These are phyloP conservation scores for Flaveria ramosissima DNA, from an alignment of 129 eudicot genomes.

Conservation along the genomic window DNA sequence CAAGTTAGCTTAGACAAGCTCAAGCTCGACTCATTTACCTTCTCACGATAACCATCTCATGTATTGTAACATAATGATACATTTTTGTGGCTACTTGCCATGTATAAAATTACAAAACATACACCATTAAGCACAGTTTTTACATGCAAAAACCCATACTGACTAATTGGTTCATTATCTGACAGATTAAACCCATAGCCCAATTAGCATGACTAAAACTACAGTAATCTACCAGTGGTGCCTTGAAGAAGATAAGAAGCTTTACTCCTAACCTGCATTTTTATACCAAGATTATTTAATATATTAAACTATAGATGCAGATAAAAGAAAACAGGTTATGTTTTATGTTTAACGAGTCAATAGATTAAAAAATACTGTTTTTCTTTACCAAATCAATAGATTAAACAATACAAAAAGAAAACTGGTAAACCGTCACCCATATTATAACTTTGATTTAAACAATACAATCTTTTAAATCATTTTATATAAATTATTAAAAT, in stretches of 20 bases:
- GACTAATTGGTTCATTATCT: background rate
- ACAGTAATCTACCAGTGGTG: slow-evolving; percentile 35
- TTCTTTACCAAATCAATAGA: background rate
- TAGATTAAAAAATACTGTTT: background rate
- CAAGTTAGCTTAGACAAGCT: too few relatives aligned
- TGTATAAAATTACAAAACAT: slow-evolving; percentile 1
- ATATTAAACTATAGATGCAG: background rate
- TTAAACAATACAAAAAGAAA: slow-evolving; percentile 26
- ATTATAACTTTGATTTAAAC: background rate
- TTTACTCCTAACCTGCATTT: slow-evolving; percentile 76
- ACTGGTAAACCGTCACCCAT: background rate
- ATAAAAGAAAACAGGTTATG: background rate
- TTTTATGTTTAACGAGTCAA: background rate
- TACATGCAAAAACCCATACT: slow-evolving; percentile 11
- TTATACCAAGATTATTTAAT: background rate
- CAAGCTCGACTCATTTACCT: too few relatives aligned
- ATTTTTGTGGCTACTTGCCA: background rate
- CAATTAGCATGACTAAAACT: slow-evolving; percentile 20
- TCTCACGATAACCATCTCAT: background rate
- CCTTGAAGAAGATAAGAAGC: slow-evolving; percentile 88
- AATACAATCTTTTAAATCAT: background rate
- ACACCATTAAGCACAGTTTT: background rate
- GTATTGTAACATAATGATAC: background rate
- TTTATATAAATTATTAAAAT: background rate
- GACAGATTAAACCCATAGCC: background rate